Percentiles rank a stretch among this genome's conserved stretches.
phyloP scores from a whole-genome alignment of 768 basidiomycete species.

The Glaciozyma antarctica region DNA sequence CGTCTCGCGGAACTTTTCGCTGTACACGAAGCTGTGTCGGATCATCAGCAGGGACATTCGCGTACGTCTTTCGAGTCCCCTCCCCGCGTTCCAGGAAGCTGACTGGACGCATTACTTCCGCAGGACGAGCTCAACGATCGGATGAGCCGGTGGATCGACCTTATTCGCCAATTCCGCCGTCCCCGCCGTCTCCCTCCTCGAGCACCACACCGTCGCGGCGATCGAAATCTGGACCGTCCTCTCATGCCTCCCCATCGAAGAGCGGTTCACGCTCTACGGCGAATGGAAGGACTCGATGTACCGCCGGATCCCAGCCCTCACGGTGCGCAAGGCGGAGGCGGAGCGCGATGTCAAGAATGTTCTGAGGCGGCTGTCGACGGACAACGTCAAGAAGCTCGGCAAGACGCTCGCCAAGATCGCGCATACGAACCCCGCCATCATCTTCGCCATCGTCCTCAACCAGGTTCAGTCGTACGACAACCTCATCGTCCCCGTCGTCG shows the following conservation, averaged over 20 bases:
- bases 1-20: conserved; percentile 12
- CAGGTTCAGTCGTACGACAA: conserved; percentile 98
- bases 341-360: conserved; percentile 82
- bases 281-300: conserved; percentile 79
- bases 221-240: conserved; percentile 90
- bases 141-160: conserved; percentile 55
- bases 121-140: too few relatives aligned
- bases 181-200: conserved; percentile 74
- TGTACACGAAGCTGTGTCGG: conserved; percentile 16
- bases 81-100: neutral
- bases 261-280: conserved; percentile 85
- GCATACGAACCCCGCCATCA: conserved; percentile 84
- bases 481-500: conserved; percentile 76
- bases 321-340: conserved; percentile 68
- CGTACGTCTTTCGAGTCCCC: conserved; percentile 2
- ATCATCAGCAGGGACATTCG: conserved; percentile 5
- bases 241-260: conserved; percentile 61
- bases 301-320: conserved; percentile 65
- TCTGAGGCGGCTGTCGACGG: conserved; percentile 52
- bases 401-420: conserved; percentile 84
- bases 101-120: too few relatives aligned
- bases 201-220: conserved; percentile 76
- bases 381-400: conserved; percentile 69
- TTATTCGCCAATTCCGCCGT: conserved; percentile 71
- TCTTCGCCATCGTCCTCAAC: conserved; percentile 78